phyloP scores from a whole-genome alignment of 2,329 filamentous ascomycete genomes.

The Zelopaecilomyces penicillatus region DNA sequence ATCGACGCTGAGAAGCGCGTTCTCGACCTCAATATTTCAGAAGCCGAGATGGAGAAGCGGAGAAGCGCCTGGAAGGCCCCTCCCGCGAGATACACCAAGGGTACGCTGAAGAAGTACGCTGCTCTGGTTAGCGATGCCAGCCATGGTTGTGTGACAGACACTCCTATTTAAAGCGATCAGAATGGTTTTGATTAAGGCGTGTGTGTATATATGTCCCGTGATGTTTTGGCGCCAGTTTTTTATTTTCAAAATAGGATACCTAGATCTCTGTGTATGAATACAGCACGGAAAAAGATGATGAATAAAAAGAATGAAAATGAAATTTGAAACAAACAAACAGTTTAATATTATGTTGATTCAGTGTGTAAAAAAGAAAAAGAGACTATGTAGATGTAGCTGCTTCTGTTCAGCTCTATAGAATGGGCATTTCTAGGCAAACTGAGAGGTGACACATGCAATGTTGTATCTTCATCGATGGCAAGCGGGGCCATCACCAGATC shows the following conservation, averaged over 20 bases:
- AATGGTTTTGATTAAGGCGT: neutral
- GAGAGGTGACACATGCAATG: too few species aligned
- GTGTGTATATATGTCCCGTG: neutral
- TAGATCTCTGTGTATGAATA: conserved; percentile 1
- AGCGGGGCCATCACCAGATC: too few species aligned
- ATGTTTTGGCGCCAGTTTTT: neutral
- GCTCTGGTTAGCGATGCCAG: conserved; percentile 49
- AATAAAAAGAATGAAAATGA: neutral
- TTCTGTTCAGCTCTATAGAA: too few species aligned
- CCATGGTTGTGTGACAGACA: conserved; percentile 50
- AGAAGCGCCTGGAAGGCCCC: conserved; percentile 55
- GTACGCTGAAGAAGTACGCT: conserved; percentile 65
- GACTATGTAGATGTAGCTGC: too few species aligned
- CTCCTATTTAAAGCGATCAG: conserved; percentile 15
- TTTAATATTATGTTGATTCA: too few species aligned
- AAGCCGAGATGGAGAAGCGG: conserved; percentile 54
- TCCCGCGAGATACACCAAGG: conserved; percentile 47
- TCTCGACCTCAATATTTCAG: conserved; percentile 58
- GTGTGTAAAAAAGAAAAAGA: too few species aligned
- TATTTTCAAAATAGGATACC: neutral
- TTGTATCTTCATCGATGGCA: too few species aligned
- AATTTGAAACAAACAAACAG: neutral
- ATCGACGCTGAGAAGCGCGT: conserved; percentile 72
- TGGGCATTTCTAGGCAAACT: too few species aligned
- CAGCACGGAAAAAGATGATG: neutral